Conservation (phyloP, 1,284 basidiomycete genomes). For the Trametes sp. region DNA sequence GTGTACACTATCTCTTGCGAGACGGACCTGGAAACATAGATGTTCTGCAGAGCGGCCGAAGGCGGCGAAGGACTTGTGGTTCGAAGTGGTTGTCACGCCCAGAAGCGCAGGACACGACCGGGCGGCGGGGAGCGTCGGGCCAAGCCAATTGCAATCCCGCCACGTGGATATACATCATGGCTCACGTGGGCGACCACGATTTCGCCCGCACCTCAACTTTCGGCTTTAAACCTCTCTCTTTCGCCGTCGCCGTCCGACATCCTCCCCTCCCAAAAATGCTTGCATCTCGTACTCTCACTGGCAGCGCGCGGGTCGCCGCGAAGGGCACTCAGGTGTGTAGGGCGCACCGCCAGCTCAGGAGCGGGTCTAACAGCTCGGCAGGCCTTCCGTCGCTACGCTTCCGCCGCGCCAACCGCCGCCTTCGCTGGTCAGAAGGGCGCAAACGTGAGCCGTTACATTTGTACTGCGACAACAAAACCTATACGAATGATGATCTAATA, state of each 20-base stretch:
- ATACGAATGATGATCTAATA: conserved; percentile 40
- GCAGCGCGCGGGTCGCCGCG: conserved; percentile 59
- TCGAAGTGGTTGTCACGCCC: too few relatives aligned
- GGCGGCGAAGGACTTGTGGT: neutral
- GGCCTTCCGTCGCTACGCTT: conserved; percentile 70
- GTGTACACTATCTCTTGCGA: conserved; percentile 13
- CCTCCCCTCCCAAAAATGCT: conserved; percentile 55
- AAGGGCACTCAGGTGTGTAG: conserved; percentile 53
- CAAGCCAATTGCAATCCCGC: conserved; percentile 22
- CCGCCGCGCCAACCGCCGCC: conserved; percentile 80
- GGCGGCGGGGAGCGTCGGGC: too few relatives aligned
- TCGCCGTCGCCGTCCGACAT: conserved; percentile 37
- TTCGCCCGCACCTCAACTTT: conserved; percentile 33
- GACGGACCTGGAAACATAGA: conserved; percentile 5
- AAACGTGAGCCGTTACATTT: conserved; percentile 65
- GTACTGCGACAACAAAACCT: neutral
- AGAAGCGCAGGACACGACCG: too few relatives aligned
- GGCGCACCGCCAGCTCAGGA: neutral
- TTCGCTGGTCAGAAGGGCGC: conserved; percentile 89
- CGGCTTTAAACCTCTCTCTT: conserved; percentile 34
- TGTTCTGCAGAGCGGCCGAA: neutral
- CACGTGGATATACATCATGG: conserved; percentile 42
- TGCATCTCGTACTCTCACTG: conserved; percentile 60
- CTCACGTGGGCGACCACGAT: conserved; percentile 34
- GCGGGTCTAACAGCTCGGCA: conserved; percentile 37